phyloP scores from a whole-genome alignment of 768 basidiomycete species.

The Lactarius hatsudake region DNA sequence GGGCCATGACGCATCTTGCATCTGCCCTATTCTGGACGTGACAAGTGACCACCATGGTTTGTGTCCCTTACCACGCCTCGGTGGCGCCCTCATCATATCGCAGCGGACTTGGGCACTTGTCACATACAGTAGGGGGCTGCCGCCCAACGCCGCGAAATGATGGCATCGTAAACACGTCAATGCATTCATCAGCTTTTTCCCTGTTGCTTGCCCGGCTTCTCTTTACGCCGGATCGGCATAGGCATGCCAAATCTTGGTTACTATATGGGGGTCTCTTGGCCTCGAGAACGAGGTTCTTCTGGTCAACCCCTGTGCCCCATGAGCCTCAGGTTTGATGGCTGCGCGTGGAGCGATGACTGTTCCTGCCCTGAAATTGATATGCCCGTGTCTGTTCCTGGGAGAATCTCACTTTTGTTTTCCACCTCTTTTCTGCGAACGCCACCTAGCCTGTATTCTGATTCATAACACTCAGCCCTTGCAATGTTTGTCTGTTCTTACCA shows the following conservation, averaged over 20 bases:
- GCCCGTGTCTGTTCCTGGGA: not conserved
- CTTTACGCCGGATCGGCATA: not conserved
- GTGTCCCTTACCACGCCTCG: not conserved
- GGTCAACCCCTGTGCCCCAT: not conserved
- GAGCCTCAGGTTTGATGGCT: not conserved
- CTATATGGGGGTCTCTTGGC: not conserved
- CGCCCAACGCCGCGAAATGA: not conserved
- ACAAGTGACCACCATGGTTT: not conserved
- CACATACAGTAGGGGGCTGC: not conserved
- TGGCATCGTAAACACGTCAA: not conserved
- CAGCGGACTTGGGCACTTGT: not conserved
- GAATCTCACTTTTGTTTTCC: not conserved
- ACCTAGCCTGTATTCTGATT: not conserved
- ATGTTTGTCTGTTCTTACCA: not conserved
- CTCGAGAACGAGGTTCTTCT: not conserved
- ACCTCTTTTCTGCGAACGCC: not conserved
- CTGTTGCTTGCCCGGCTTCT: not conserved
- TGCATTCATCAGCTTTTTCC: not conserved
- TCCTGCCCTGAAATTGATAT: not conserved
- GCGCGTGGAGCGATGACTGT: not conserved
- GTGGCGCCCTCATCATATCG: not conserved
- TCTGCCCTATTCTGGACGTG: not conserved
- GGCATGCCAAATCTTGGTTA: not conserved
- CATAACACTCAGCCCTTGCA: not conserved
- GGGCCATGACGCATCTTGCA: not conserved